These are phyloP conservation scores for Acaromyces ingoldii DNA, from an alignment of 1,284 basidiomycete genomes.

Conservation along the genomic window DNA sequence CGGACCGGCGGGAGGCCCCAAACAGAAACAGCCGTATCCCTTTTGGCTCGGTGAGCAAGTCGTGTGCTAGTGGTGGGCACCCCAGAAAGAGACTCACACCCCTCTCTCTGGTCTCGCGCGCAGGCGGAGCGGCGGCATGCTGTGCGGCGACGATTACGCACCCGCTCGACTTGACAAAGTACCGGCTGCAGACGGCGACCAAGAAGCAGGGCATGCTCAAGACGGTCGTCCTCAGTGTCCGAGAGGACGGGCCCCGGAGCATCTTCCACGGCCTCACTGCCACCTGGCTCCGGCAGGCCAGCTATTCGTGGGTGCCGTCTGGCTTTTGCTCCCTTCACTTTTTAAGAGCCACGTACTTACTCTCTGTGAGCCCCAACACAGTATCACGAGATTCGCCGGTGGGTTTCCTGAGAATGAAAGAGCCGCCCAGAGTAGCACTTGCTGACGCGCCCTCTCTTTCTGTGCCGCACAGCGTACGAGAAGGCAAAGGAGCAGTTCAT, in stretches of 20 bases:
- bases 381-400: constrained; percentile 19
- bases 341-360: no score
- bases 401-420: no score
- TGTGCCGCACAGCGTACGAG: no score
- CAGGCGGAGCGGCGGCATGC: constrained; percentile 9
- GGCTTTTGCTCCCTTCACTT: no score
- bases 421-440: constrained; percentile 3
- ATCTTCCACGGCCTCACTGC: constrained; percentile 16
- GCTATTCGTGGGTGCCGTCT: constrained; percentile 6
- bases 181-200: constrained; percentile 17
- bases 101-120: no score
- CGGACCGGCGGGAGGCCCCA: background rate
- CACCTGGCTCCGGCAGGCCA: constrained; percentile 15
- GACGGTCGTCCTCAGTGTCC: constrained; percentile 8
- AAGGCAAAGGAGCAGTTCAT: constrained; percentile 4
- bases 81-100: no score
- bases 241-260: constrained; percentile 11
- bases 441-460: background rate
- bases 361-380: background rate
- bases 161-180: constrained; percentile 19
- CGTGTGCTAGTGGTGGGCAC: no score
- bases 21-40: constrained; percentile 6
- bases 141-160: constrained; percentile 19
- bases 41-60: constrained; percentile 13
- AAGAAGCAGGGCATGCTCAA: constrained; percentile 12